phyloP scores from a whole-genome alignment of 192 early-diverging fungal species.

The Entophlyctis luteolus region DNA sequence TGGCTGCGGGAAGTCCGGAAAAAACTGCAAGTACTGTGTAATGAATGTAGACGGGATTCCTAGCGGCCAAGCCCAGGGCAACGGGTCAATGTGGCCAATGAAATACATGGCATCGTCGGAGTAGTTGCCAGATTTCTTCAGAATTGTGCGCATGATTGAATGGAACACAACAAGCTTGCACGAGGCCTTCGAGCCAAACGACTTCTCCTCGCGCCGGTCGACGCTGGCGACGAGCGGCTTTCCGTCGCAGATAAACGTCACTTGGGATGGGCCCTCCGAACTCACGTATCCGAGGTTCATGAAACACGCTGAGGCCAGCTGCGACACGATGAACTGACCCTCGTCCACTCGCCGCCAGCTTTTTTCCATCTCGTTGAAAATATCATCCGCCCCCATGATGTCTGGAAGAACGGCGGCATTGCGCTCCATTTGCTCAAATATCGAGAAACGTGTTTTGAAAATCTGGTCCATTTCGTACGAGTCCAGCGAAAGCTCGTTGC shows the following conservation, averaged over 20 bases:
- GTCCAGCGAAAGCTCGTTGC: background rate
- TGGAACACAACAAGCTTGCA: constrained; percentile 21
- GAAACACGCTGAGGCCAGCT: constrained; percentile 18
- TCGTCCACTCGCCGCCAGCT: too few relatives aligned
- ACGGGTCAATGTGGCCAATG: constrained; percentile 17
- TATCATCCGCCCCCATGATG: background rate
- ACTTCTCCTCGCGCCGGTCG: background rate
- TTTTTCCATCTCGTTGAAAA: too few relatives aligned
- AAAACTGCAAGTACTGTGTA: background rate
- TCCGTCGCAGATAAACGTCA: constrained; percentile 1
- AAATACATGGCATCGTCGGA: background rate
- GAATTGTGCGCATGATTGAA: background rate
- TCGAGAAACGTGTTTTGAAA: background rate
- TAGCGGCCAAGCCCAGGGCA: constrained; percentile 16
- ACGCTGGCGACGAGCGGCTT: background rate
- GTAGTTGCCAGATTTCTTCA: background rate
- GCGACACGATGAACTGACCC: constrained; percentile 14
- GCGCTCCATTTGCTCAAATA: background rate
- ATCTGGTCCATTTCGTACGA: constrained; percentile 7
- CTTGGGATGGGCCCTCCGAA: background rate
- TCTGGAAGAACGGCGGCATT: background rate
- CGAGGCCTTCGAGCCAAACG: background rate
- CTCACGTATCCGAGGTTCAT: constrained; percentile 3
- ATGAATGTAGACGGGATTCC: background rate
- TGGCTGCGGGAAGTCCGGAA: constrained; percentile 16